These are phyloP conservation scores for Fusarium redolens DNA, from an alignment of 2,329 filamentous ascomycete species.

Conservation along the genomic window DNA sequence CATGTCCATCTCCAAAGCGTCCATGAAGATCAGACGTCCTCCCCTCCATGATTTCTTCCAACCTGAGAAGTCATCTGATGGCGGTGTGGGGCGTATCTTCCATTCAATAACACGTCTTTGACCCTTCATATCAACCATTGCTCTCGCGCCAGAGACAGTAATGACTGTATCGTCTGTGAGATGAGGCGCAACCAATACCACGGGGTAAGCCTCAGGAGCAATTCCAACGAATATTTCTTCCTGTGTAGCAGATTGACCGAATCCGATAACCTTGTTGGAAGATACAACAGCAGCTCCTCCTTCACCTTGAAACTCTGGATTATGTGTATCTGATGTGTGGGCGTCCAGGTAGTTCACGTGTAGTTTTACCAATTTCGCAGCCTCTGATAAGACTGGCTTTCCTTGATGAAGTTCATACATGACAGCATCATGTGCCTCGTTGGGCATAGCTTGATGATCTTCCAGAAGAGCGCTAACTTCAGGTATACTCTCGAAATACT, in stretches of 20 bases:
- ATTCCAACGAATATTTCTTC: conserved; percentile 52
- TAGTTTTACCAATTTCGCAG: conserved; percentile 19
- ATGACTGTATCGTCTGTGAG: conserved; percentile 44
- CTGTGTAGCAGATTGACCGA: conserved; percentile 52
- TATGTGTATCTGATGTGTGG: conserved; percentile 44
- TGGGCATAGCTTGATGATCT: background rate
- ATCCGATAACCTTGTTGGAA: conserved; percentile 50
- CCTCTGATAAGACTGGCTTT: background rate
- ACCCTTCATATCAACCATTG: conserved; percentile 47
- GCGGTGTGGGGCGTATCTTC: background rate
- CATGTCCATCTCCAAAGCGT: conserved; percentile 52
- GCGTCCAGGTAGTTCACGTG: conserved; percentile 26
- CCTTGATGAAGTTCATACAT: conserved; percentile 40
- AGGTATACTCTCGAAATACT: conserved; percentile 42
- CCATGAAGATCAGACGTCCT: conserved; percentile 51
- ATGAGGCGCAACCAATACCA: conserved; percentile 49
- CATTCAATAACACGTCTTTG: conserved; percentile 47
- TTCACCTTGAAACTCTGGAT: conserved; percentile 38
- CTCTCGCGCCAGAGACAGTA: conserved; percentile 43
- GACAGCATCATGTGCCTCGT: background rate
- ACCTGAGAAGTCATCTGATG: background rate
- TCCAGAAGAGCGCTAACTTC: background rate
- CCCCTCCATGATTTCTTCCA: conserved; percentile 28
- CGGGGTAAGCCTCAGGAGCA: conserved; percentile 50
- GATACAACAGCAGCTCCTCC: conserved; percentile 47